Conservation (phyloP, 2,329 filamentous ascomycete species). For the Aspergillus japonicus region DNA sequence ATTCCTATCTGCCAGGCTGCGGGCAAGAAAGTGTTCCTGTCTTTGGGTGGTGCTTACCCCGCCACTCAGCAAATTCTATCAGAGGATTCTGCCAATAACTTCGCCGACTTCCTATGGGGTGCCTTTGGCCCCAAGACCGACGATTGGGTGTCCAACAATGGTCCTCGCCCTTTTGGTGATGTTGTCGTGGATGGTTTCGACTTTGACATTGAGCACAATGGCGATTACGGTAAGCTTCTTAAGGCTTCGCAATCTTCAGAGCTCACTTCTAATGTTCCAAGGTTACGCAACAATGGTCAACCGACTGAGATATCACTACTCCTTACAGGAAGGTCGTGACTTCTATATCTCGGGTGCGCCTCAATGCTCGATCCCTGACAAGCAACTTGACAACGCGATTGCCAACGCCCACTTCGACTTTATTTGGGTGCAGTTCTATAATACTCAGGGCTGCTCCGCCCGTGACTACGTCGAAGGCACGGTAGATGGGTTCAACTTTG, state of each 20-base stretch:
- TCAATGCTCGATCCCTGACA: constrained; percentile 53
- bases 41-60: constrained; percentile 47
- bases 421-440: constrained; percentile 58
- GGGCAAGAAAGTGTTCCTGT: constrained; percentile 49
- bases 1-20: constrained; percentile 40
- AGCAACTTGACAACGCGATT: constrained; percentile 48
- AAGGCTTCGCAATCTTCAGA: background rate
- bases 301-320: constrained; percentile 45
- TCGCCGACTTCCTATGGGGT: constrained; percentile 52
- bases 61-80: constrained; percentile 45
- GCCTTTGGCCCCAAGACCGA: constrained; percentile 48
- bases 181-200: constrained; percentile 54
- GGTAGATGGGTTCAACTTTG: constrained; percentile 45
- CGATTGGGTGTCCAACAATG: constrained; percentile 28
- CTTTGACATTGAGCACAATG: constrained; percentile 46
- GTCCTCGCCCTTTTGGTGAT: constrained; percentile 50
- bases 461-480: constrained; percentile 39
- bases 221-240: constrained; percentile 27
- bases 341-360: constrained; percentile 56
- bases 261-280: constrained; percentile 13
- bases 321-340: constrained; percentile 29
- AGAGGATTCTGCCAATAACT: constrained; percentile 42
- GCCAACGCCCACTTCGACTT: constrained; percentile 50
- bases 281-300: constrained; percentile 52
- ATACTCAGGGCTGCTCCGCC: constrained; percentile 53